A percentile compares a stretch with the other conserved stretches of the same genome.
Conservation (phyloP, 164 flowering plant genomes). For the Amborella trichopoda region DNA sequence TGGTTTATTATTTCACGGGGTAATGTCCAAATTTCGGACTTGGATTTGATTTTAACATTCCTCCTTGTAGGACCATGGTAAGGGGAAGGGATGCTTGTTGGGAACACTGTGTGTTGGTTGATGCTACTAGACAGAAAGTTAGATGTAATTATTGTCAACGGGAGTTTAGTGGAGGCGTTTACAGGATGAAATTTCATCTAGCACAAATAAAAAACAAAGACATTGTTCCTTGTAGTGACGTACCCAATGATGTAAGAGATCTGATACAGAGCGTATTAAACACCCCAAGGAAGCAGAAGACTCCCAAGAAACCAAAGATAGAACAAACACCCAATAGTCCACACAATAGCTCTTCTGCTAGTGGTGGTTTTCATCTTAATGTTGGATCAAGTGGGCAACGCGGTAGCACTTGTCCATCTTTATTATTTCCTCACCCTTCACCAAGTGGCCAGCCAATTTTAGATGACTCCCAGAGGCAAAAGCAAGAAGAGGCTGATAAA, state of each 20-base stretch:
- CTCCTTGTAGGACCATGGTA: constrained; percentile 43
- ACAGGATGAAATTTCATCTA: constrained; percentile 66
- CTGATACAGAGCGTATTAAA: constrained; percentile 34
- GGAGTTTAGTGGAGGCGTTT: constrained; percentile 70
- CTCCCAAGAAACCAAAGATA: constrained; percentile 32
- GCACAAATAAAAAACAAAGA: constrained; percentile 72
- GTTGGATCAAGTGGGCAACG: constrained; percentile 44
- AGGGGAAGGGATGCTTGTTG: constrained; percentile 77
- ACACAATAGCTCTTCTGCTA: constrained; percentile 54
- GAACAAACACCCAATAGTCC: constrained; percentile 33
- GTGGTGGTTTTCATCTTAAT: constrained; percentile 45
- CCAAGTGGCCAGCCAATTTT: constrained; percentile 23
- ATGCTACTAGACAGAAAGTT: constrained; percentile 63
- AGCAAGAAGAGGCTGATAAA: constrained; percentile 44
- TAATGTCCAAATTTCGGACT: too few relatives aligned
- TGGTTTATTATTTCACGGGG: too few relatives aligned
- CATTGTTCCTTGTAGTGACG: constrained; percentile 55
- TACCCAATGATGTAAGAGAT: constrained; percentile 49
- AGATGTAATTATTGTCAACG: constrained; percentile 59
- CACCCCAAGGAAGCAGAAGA: constrained; percentile 50
- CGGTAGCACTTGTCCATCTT: constrained; percentile 47
- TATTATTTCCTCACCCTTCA: constrained; percentile 35
- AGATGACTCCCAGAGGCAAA: constrained; percentile 39
- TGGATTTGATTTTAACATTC: too few relatives aligned
- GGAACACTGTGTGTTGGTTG: constrained; percentile 72